A percentile compares a stretch with the other conserved stretches of the same genome.
Evolutionary conservation across 441 rosid genomes (phyloP).

Genomic region (Geranium incanum): DNA sequence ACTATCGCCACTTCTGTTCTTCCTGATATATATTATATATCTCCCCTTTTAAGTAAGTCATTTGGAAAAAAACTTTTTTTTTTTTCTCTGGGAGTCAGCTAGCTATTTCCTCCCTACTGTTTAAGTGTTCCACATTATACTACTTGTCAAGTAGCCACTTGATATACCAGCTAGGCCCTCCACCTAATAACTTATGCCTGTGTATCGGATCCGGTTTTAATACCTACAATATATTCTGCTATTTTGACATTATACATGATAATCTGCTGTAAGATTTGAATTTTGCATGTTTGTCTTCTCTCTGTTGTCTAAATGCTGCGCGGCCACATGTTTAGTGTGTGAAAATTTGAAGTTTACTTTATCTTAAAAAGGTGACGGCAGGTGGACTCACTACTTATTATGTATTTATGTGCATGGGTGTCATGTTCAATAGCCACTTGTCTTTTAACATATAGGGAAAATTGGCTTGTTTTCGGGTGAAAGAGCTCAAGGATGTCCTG

Average conservation of each 20-base stretch:
- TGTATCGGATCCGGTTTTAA: not conserved
- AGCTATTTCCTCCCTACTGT: not conserved
- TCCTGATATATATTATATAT: too few relatives aligned
- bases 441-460: constrained; percentile 21
- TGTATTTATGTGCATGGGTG: not conserved
- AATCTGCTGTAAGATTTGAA: not conserved
- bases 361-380: not conserved
- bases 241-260: not conserved
- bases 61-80: too few relatives aligned
- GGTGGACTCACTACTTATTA: not conserved
- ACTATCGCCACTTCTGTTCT: too few relatives aligned
- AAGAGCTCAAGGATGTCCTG: constrained; percentile 34
- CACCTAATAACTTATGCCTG: not conserved
- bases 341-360: not conserved
- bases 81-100: too few relatives aligned
- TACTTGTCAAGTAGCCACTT: not conserved
- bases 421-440: not conserved
- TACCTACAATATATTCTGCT: not conserved
- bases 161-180: not conserved
- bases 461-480: constrained; percentile 26
- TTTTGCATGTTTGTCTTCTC: not conserved
- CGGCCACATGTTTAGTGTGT: not conserved
- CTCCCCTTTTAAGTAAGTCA: too few relatives aligned
- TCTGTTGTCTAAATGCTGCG: not conserved
- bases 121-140: too few relatives aligned